phyloP scores from a whole-genome alignment of 2,329 filamentous ascomycete species.

The Neonectria neomacrospora region DNA sequence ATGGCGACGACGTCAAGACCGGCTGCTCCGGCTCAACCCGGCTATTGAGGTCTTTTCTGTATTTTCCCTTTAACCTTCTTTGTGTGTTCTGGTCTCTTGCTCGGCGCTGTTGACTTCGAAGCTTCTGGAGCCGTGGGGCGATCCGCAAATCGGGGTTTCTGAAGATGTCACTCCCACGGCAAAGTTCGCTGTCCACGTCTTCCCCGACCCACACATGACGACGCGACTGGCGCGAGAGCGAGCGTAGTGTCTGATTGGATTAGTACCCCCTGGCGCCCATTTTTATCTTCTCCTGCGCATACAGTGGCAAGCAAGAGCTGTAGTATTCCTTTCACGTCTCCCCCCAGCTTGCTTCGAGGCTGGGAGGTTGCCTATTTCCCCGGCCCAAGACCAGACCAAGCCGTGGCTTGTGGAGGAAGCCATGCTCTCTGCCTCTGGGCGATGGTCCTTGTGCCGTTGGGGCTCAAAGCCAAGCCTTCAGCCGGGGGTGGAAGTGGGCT shows the following conservation, averaged over 20 bases:
- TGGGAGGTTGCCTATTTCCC: not conserved
- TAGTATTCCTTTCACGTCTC: not conserved
- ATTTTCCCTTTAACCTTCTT: not conserved
- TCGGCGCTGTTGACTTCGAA: not conserved
- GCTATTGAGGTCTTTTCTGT: not conserved
- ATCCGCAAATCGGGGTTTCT: not conserved
- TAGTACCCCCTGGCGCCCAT: not conserved
- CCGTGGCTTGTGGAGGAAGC: not conserved
- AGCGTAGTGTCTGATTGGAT: slow-evolving; percentile 7
- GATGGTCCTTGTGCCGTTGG: slow-evolving; percentile 12
- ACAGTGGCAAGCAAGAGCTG: not conserved
- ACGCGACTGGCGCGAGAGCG: slow-evolving; percentile 22
- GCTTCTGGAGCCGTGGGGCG: not conserved
- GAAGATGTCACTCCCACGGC: not conserved
- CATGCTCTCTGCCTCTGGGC: slow-evolving; percentile 1
- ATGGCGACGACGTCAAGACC: not conserved
- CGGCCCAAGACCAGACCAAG: not conserved
- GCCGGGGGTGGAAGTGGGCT: slow-evolving; percentile 17
- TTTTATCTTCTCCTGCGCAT: not conserved
- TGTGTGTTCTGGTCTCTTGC: not conserved
- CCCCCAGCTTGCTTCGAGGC: no score
- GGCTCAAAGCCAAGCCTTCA: slow-evolving; percentile 18
- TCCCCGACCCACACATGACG: slow-evolving; percentile 34
- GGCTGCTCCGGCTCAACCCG: not conserved
- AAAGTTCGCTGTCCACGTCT: slow-evolving; percentile 29